Percentiles rank a stretch among this genome's conserved stretches.
Conservation (phyloP, 2,329 filamentous ascomycete genomes). For the Cladosporium sp. region DNA sequence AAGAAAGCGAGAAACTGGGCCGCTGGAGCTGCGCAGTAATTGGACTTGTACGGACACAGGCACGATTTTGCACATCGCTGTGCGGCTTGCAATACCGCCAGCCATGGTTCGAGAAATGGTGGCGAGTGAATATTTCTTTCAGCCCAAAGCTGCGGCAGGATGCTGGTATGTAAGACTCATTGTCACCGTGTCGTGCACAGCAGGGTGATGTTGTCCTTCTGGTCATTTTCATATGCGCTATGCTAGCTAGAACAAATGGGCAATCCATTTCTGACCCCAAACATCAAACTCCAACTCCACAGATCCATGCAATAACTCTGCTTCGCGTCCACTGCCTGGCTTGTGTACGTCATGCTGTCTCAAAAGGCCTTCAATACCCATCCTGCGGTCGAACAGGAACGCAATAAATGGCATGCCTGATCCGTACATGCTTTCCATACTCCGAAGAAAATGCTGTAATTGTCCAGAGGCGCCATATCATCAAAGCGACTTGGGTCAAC, state of each 20-base stretch:
- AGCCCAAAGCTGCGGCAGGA: neutral
- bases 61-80: no score
- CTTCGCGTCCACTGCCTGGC: neutral
- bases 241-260: neutral
- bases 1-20: neutral
- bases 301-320: conserved; percentile 2
- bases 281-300: conserved; percentile 2
- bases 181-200: neutral
- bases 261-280: neutral
- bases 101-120: neutral
- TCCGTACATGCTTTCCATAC: neutral
- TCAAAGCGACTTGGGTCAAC: neutral
- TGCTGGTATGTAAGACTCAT: neutral
- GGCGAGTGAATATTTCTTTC: neutral
- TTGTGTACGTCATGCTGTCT: neutral
- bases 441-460: neutral
- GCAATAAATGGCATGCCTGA: neutral
- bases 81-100: neutral
- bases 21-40: neutral
- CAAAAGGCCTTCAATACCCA: neutral
- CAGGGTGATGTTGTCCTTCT: neutral
- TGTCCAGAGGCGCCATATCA: neutral
- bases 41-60: no score
- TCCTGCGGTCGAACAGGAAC: neutral
- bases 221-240: conserved; percentile 7